A percentile compares a stretch with the other conserved stretches of the same genome.
Conservation (phyloP, 345 rosid genomes). For the Toxicodendron radicans region DNA sequence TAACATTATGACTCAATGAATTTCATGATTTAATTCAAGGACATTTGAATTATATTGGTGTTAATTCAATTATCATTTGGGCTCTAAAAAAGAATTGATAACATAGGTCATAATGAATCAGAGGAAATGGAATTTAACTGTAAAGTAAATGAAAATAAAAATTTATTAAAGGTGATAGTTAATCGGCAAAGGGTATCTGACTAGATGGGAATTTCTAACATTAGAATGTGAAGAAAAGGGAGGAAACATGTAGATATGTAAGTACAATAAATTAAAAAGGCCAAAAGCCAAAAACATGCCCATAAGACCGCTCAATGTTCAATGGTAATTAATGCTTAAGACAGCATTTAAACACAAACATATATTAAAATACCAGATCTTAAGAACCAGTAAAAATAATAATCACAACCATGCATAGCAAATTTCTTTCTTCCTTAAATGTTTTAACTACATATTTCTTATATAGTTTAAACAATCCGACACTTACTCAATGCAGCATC, state of each 20-base stretch:
- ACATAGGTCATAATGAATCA: not conserved
- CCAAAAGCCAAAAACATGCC: too few species aligned
- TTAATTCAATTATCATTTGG: not conserved
- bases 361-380: not conserved
- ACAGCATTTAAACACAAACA: not conserved
- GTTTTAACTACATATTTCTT: not conserved
- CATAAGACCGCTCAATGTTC: not conserved
- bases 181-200: not conserved
- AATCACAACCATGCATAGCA: not conserved
- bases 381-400: not conserved
- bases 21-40: too few species aligned
- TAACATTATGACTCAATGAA: too few species aligned
- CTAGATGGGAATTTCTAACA: not conserved
- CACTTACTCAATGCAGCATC: constrained; percentile 85
- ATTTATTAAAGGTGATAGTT: not conserved
- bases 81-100: not conserved
- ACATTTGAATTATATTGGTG: too few species aligned
- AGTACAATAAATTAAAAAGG: too few species aligned
- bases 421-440: not conserved
- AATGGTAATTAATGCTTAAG: not conserved
- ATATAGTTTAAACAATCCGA: constrained; percentile 8
- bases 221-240: too few species aligned
- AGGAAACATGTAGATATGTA: not conserved
- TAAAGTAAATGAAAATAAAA: not conserved
- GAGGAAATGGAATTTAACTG: not conserved